Conservation (phyloP, 108 stramenopile species). For the Skeletonema potamos region DNA sequence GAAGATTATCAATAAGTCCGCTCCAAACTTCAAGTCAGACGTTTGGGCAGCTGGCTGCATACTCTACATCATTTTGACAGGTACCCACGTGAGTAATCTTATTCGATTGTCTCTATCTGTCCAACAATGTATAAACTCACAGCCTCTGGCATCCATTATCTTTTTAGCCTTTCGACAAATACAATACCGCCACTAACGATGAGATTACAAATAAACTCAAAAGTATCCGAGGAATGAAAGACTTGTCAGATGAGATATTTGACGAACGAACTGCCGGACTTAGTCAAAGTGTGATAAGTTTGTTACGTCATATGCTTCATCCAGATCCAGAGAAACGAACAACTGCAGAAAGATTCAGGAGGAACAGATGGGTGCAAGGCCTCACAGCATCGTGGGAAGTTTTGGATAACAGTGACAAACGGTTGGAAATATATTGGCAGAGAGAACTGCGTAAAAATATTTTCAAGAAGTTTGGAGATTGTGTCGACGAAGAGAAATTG, state of each 20-base stretch:
- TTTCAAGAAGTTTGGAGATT: conserved; percentile 18
- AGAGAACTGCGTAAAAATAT: conserved; percentile 20
- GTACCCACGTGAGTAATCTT: conserved; percentile 7
- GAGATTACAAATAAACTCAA: conserved; percentile 13
- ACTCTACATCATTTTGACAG: conserved; percentile 29
- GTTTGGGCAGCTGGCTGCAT: conserved; percentile 32
- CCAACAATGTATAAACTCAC: neutral
- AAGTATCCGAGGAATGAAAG: conserved; percentile 5
- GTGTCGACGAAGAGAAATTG: conserved; percentile 1
- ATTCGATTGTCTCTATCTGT: neutral
- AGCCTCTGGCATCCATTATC: neutral
- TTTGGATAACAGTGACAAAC: conserved; percentile 6
- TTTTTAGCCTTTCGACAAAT: conserved; percentile 21
- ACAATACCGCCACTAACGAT: conserved; percentile 3
- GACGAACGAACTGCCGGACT: conserved; percentile 13
- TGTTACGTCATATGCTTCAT: conserved; percentile 16
- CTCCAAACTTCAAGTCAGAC: conserved; percentile 17
- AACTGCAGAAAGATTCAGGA: conserved; percentile 9
- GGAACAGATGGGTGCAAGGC: conserved; percentile 26
- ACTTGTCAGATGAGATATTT: conserved; percentile 3
- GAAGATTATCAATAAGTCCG: neutral
- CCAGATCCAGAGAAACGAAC: conserved; percentile 23
- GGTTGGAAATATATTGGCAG: conserved; percentile 24
- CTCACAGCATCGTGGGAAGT: conserved; percentile 9
- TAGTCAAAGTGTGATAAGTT: conserved; percentile 4